These are phyloP conservation scores for Capsicum baccatum DNA, from an alignment of 257 asterid species.

Conservation along the genomic window DNA sequence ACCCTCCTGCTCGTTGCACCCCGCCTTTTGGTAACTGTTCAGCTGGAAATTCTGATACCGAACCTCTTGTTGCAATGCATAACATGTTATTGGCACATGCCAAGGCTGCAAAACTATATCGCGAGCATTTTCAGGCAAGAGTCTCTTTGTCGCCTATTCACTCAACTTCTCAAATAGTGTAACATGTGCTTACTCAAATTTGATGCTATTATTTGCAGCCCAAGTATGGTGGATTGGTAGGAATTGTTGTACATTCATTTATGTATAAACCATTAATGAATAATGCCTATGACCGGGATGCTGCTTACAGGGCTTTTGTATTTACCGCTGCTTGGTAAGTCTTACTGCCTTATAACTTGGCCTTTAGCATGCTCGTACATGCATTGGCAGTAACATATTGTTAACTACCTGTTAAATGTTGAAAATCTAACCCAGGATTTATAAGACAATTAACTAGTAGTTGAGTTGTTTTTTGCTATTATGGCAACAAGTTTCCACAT, in stretches of 20 bases:
- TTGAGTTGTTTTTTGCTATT: not conserved
- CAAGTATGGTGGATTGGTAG: slow-evolving; percentile 56
- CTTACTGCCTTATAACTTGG: slow-evolving; percentile 4
- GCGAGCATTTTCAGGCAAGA: slow-evolving; percentile 63
- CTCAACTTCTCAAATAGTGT: not conserved
- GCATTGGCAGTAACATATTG: not conserved
- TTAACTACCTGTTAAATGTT: not conserved
- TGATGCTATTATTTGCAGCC: slow-evolving; percentile 44
- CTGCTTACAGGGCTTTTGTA: slow-evolving; percentile 70
- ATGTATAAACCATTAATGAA: slow-evolving; percentile 64
- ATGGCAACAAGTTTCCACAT: not conserved
- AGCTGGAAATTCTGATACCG: slow-evolving; percentile 72
- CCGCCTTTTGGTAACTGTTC: slow-evolving; percentile 73
- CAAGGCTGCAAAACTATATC: slow-evolving; percentile 65
- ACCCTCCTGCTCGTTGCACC: slow-evolving; percentile 75
- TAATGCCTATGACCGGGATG: slow-evolving; percentile 53
- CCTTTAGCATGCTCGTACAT: not conserved
- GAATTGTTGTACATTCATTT: slow-evolving; percentile 50
- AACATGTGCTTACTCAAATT: not conserved
- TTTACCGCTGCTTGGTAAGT: slow-evolving; percentile 75
- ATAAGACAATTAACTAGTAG: not conserved
- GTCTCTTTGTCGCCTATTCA: not conserved
- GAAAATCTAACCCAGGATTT: not conserved
- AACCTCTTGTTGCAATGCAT: slow-evolving; percentile 67
- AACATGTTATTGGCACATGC: slow-evolving; percentile 79